Evolutionary conservation across 2,329 filamentous ascomycete genomes (phyloP).

Genomic region (Achaetomium macrosporum): DNA sequence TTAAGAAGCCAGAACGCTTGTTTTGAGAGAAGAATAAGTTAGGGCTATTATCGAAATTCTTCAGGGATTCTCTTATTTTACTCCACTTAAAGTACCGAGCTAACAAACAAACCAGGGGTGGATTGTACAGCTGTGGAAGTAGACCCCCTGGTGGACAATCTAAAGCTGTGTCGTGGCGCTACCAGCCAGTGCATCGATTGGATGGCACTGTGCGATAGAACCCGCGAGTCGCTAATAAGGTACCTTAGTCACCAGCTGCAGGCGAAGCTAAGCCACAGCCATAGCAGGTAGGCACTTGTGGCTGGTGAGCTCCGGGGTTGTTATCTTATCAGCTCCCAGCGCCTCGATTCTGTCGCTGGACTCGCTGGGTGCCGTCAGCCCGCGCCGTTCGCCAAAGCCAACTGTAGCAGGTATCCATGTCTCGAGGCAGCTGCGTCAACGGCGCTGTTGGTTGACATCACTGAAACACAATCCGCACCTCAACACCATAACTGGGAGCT

Average conservation of each 20-base stretch:
- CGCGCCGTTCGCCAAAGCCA: conserved; percentile 15
- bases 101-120: too few relatives aligned
- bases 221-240: too few relatives aligned
- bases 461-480: not conserved
- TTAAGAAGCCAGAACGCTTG: too few relatives aligned
- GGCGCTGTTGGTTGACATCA: conserved; percentile 12
- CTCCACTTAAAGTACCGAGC: too few relatives aligned
- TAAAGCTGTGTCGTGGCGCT: conserved; percentile 5
- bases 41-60: too few relatives aligned
- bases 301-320: not conserved
- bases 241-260: too few relatives aligned
- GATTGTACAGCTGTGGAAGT: too few relatives aligned
- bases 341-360: not conserved
- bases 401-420: conserved; percentile 12
- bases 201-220: not conserved
- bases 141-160: too few relatives aligned
- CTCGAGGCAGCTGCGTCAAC: conserved; percentile 17
- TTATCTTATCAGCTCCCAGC: conserved; percentile 6
- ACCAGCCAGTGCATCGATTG: not conserved
- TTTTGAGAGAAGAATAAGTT: too few relatives aligned
- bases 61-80: too few relatives aligned
- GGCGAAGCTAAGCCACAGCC: not conserved
- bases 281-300: not conserved
- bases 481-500: not conserved
- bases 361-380: too few relatives aligned